phyloP scores from a whole-genome alignment of 305 asterid genomes.

The Fraxinus albicans region DNA sequence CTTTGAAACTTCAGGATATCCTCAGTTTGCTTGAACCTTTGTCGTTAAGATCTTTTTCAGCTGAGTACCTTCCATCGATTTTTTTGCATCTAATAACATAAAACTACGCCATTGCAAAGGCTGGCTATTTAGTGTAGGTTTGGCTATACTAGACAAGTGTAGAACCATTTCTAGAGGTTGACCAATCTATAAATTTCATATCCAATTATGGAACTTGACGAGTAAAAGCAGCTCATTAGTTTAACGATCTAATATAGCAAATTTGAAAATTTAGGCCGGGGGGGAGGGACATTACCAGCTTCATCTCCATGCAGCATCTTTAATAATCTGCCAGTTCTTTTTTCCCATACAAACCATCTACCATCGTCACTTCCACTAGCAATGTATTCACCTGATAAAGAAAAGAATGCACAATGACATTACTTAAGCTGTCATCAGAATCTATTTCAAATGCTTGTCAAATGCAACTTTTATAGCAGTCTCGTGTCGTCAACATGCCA shows the following conservation, averaged over 20 bases:
- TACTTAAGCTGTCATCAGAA: conserved; percentile 6
- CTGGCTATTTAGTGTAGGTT: not conserved
- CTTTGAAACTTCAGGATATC: not conserved
- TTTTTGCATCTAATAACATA: not conserved
- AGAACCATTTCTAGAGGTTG: conserved; percentile 8
- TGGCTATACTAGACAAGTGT: not conserved
- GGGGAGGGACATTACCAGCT: conserved; percentile 54
- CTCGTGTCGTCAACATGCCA: conserved; percentile 5
- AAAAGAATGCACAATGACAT: conserved; percentile 6
- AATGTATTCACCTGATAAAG: conserved; percentile 75
- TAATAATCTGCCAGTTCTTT: conserved; percentile 75
- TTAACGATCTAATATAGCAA: not conserved
- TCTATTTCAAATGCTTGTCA: conserved; percentile 6
- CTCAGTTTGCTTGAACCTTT: not conserved
- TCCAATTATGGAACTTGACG: not conserved
- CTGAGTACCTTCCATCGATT: not conserved
- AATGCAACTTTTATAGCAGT: conserved; percentile 2
- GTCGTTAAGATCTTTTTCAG: not conserved
- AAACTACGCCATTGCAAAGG: not conserved
- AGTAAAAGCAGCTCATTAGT: not conserved
- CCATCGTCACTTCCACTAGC: conserved; percentile 99
- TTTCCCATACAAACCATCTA: conserved; percentile 98
- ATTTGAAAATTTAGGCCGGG: not conserved
- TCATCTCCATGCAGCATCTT: conserved; percentile 94
- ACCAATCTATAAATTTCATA: not conserved